phyloP scores from a whole-genome alignment of 805 yeast species.

The Pichia heedii region DNA sequence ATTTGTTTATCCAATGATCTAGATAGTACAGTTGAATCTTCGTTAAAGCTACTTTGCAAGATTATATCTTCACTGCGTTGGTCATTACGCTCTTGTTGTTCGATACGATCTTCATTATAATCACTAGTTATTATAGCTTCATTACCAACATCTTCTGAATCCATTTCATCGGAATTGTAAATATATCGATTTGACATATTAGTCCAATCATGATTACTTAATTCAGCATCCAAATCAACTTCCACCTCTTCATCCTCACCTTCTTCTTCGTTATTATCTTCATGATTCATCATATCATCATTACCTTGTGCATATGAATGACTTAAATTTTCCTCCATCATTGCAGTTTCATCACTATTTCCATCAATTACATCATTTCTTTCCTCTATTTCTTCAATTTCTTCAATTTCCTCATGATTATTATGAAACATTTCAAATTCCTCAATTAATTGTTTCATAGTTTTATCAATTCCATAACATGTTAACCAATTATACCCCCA shows the following conservation, averaged over 20 bases:
- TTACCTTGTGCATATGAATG: slow-evolving; percentile 6
- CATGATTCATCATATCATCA: slow-evolving; percentile 14
- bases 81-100: not conserved
- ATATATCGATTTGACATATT: not conserved
- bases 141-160: slow-evolving; percentile 14
- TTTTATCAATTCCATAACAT: slow-evolving; percentile 45
- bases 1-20: not conserved
- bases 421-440: slow-evolving; percentile 8
- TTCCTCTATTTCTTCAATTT: not conserved
- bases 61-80: not conserved
- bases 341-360: slow-evolving; percentile 9
- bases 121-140: not conserved
- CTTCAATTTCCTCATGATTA: not conserved
- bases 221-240: slow-evolving; percentile 38
- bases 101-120: slow-evolving; percentile 5
- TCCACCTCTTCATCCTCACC: slow-evolving; percentile 8
- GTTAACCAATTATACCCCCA: slow-evolving; percentile 24
- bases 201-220: slow-evolving; percentile 30
- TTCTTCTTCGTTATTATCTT: not conserved
- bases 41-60: slow-evolving; percentile 11
- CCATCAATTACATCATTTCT: too few relatives aligned
- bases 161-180: slow-evolving; percentile 11
- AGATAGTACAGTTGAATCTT: not conserved
- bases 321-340: slow-evolving; percentile 16
- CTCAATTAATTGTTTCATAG: slow-evolving; percentile 33